Evolutionary conservation across 1,139 yeast species (phyloP).

Genomic region (Zygosaccharomyces sapae): DNA sequence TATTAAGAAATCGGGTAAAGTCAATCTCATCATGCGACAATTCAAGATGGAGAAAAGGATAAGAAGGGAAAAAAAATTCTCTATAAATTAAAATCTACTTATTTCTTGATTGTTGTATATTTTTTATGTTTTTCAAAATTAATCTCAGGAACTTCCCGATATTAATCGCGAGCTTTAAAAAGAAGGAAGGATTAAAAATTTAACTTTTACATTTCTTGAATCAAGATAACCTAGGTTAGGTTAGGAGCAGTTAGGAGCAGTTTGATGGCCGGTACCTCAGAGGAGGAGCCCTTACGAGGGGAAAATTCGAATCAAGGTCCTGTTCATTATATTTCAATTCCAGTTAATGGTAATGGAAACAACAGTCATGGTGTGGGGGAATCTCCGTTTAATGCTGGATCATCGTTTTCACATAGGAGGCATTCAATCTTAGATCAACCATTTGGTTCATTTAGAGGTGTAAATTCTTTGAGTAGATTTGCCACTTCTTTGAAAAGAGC

Average conservation of each 20-base stretch:
- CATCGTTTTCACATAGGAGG: slow-evolving; percentile 24
- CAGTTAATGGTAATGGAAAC: slow-evolving; percentile 26
- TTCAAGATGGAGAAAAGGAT: no score
- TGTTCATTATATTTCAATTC: slow-evolving; percentile 36
- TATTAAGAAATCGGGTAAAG: no score
- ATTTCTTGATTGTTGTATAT: no score
- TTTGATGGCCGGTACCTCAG: slow-evolving; percentile 11
- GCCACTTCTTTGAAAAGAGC: slow-evolving; percentile 79
- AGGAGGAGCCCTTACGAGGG: slow-evolving; percentile 11
- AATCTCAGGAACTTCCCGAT: no score
- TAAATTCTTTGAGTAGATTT: slow-evolving; percentile 69
- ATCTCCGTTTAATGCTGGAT: slow-evolving; percentile 12
- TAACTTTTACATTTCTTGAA: no score
- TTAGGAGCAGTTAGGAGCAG: neutral
- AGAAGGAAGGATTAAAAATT: no score
- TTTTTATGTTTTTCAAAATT: no score
- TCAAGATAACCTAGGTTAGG: no score
- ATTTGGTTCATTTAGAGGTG: slow-evolving; percentile 48
- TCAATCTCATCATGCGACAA: no score
- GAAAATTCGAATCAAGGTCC: slow-evolving; percentile 13
- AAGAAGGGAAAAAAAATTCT: no score
- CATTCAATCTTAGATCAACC: slow-evolving; percentile 36
- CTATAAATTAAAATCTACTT: no score
- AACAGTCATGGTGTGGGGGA: slow-evolving; percentile 14
- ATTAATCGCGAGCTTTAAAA: no score